Evolutionary conservation across 495 filamentous ascomycete genomes (phyloP).

Genomic region (Gamarada debralockiae): DNA sequence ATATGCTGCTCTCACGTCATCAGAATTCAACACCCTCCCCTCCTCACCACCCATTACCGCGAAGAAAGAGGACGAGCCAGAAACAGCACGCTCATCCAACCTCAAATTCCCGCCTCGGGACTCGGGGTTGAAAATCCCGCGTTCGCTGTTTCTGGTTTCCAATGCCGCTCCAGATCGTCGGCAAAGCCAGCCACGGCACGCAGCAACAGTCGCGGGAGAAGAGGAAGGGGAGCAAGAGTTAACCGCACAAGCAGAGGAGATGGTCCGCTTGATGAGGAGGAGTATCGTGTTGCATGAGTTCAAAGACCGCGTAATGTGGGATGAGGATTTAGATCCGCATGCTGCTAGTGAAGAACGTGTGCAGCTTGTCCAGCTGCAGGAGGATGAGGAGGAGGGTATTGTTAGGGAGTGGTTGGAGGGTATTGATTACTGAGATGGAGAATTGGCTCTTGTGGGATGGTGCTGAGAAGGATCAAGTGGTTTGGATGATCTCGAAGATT

Average conservation of each 20-base stretch:
- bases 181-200: not conserved
- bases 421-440: too few species aligned
- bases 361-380: not conserved
- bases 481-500: too few species aligned
- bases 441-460: too few species aligned
- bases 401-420: constrained; percentile 15
- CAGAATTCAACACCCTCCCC: not conserved
- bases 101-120: constrained; percentile 23
- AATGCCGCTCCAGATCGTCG: not conserved
- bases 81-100: constrained; percentile 5
- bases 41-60: not conserved
- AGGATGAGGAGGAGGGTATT: not conserved
- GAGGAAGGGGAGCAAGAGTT: constrained; percentile 1
- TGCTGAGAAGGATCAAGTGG: too few species aligned
- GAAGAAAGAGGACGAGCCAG: not conserved
- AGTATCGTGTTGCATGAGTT: constrained; percentile 19
- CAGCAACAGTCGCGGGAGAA: not conserved
- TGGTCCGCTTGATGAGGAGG: constrained; percentile 20
- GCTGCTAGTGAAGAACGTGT: constrained; percentile 13
- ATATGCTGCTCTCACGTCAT: not conserved
- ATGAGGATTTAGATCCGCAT: constrained; percentile 14
- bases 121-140: constrained; percentile 17
- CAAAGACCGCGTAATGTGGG: constrained; percentile 15
- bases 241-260: constrained; percentile 16
- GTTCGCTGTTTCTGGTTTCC: constrained; percentile 6